Evolutionary conservation across 2,329 filamentous ascomycete species (phyloP).

Genomic region (Cephalotrichum gorgonifer): DNA sequence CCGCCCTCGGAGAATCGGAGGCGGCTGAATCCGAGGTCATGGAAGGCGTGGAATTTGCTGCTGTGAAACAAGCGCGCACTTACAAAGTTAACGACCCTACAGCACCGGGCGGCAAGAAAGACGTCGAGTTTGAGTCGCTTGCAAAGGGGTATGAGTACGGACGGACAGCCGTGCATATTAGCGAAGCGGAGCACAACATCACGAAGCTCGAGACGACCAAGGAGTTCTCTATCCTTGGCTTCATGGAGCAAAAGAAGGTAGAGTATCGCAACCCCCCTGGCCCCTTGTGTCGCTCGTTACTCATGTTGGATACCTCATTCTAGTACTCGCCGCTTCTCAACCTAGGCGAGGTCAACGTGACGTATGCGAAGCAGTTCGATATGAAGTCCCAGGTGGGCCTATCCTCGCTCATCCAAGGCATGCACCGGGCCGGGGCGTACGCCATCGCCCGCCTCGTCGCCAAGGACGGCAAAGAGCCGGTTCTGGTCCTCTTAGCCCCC

Average conservation of each 20-base stretch:
- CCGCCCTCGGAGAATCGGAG: constrained; percentile 30
- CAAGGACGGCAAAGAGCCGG: constrained; percentile 73
- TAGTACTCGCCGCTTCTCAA: constrained; percentile 77
- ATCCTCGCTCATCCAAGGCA: constrained; percentile 79
- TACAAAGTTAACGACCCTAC: constrained; percentile 73
- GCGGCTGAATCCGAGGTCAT: constrained; percentile 36
- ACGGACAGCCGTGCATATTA: constrained; percentile 81
- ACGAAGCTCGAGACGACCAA: constrained; percentile 75
- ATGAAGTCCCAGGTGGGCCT: constrained; percentile 75
- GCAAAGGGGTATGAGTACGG: constrained; percentile 95
- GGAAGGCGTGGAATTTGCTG: constrained; percentile 48
- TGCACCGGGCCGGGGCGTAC: constrained; percentile 76
- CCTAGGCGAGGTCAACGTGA: constrained; percentile 71
- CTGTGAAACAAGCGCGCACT: constrained; percentile 65
- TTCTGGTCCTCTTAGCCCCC: constrained; percentile 69
- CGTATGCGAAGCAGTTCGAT: constrained; percentile 67
- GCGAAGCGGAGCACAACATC: constrained; percentile 73
- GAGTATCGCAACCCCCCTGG: constrained; percentile 9
- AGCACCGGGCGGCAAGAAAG: constrained; percentile 66
- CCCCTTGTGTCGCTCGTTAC: background rate
- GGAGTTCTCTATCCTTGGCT: constrained; percentile 75
- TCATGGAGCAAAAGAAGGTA: constrained; percentile 64
- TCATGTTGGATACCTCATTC: background rate
- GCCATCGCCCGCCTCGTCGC: constrained; percentile 76
- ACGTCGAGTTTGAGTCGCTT: constrained; percentile 72